Evolutionary conservation across 352 stramenopile genomes (phyloP).

Genomic region (Phytophthora crassamura): DNA sequence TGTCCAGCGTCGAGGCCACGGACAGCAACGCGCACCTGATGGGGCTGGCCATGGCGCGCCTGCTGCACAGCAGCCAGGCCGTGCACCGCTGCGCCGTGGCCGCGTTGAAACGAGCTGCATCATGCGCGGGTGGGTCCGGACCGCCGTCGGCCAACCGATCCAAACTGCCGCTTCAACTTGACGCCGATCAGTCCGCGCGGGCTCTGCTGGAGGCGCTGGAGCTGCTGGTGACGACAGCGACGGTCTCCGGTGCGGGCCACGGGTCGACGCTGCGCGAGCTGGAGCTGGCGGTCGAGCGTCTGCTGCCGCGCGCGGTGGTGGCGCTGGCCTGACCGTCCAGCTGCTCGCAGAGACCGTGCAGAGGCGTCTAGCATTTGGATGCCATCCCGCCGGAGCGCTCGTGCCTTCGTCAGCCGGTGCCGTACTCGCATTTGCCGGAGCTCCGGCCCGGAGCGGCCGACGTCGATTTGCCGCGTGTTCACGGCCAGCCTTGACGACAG

Average conservation of each 20-base stretch:
- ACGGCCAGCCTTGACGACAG: conserved; percentile 26
- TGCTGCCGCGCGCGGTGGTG: conserved; percentile 28
- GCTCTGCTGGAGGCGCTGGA: conserved; percentile 33
- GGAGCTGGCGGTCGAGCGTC: conserved; percentile 23
- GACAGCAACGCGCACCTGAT: conserved; percentile 65
- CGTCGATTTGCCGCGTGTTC: conserved; percentile 35
- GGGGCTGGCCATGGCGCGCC: conserved; percentile 39
- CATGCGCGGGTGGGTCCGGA: conserved; percentile 3
- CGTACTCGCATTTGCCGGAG: conserved; percentile 22
- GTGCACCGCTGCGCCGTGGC: conserved; percentile 30
- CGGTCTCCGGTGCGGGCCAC: not conserved
- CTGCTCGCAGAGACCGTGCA: conserved; percentile 22
- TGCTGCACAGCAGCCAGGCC: conserved; percentile 31
- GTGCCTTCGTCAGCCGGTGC: conserved; percentile 19
- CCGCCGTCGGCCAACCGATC: conserved; percentile 1
- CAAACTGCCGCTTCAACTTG: conserved; percentile 29
- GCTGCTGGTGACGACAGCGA: conserved; percentile 22
- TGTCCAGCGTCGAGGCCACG: conserved; percentile 41
- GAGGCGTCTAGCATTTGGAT: conserved; percentile 21
- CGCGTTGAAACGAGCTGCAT: conserved; percentile 19
- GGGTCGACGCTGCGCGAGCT: conserved; percentile 17
- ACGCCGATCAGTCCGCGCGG: conserved; percentile 1
- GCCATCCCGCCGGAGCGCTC: conserved; percentile 17
- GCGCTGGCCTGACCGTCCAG: conserved; percentile 17
- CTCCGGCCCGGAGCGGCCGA: conserved; percentile 9